Evolutionary conservation across 2,329 filamentous ascomycete species (phyloP).

Genomic region (Malbranchea cinnamomea): DNA sequence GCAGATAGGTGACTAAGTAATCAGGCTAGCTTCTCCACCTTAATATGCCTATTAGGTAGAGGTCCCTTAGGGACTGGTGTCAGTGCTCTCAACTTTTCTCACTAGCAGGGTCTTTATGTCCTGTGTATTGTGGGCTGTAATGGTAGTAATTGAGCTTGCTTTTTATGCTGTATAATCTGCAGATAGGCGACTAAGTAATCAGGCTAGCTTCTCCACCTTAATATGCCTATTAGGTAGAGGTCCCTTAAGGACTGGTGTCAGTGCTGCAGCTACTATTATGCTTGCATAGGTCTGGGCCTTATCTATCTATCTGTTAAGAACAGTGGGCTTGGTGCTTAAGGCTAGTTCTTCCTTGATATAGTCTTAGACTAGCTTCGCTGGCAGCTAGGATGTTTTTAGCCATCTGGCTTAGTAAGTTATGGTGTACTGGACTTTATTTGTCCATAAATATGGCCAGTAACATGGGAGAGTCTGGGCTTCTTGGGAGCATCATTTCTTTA

Average conservation of each 20-base stretch:
- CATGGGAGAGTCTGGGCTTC: neutral
- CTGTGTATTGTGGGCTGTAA: neutral
- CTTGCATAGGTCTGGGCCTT: neutral
- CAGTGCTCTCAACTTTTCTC: too few species aligned
- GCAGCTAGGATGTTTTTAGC: neutral
- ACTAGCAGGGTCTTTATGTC: neutral
- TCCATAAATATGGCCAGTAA: neutral
- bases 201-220: slow-evolving; percentile 1
- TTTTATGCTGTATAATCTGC: neutral
- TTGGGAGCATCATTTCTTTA: neutral
- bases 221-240: neutral
- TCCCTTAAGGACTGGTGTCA: neutral
- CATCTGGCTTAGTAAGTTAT: too few species aligned
- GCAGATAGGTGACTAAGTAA: too few species aligned
- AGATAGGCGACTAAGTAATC: neutral
- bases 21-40: too few species aligned
- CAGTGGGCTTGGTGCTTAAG: neutral
- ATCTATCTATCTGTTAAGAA: neutral
- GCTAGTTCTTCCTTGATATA: neutral
- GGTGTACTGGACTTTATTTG: too few species aligned
- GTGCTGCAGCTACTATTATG: neutral
- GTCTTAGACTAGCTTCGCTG: neutral
- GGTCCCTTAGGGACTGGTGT: slow-evolving; percentile 1
- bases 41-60: neutral
- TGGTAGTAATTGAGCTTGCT: neutral